Conservation (phyloP, 2,329 filamentous ascomycete species). For the Botrytis fabae region DNA sequence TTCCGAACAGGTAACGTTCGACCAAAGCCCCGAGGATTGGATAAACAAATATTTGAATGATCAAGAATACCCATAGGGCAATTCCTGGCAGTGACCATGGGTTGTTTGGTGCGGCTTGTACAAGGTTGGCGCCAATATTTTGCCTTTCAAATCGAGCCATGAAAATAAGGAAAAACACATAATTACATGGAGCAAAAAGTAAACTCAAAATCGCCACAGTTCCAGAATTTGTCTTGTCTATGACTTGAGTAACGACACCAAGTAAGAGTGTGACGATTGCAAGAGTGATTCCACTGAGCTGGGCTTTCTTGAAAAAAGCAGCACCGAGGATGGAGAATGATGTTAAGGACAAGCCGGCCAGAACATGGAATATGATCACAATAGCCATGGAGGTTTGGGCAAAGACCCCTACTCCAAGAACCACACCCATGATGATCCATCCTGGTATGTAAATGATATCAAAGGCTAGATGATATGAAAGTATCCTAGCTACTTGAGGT, state of each 20-base stretch:
- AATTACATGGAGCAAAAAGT: constrained; percentile 85
- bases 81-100: constrained; percentile 72
- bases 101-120: constrained; percentile 60
- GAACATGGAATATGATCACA: constrained; percentile 71
- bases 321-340: constrained; percentile 81
- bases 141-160: constrained; percentile 75
- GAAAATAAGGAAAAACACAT: constrained; percentile 75
- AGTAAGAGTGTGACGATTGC: constrained; percentile 73
- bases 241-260: constrained; percentile 78
- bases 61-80: constrained; percentile 73
- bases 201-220: constrained; percentile 70
- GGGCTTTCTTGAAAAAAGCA: constrained; percentile 81
- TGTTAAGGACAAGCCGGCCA: constrained; percentile 73
- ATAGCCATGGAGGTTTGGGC: constrained; percentile 62
- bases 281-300: constrained; percentile 80
- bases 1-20: constrained; percentile 75
- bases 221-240: constrained; percentile 58
- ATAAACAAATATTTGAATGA: constrained; percentile 76
- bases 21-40: constrained; percentile 73
- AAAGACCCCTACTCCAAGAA: constrained; percentile 65
- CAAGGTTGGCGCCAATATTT: constrained; percentile 59
- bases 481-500: constrained; percentile 72
- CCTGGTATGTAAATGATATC: constrained; percentile 76
- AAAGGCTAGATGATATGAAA: constrained; percentile 79
- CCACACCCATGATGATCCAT: constrained; percentile 75